Conservation (phyloP, 2,329 filamentous ascomycete genomes). For the Furcasterigmium sp. region DNA sequence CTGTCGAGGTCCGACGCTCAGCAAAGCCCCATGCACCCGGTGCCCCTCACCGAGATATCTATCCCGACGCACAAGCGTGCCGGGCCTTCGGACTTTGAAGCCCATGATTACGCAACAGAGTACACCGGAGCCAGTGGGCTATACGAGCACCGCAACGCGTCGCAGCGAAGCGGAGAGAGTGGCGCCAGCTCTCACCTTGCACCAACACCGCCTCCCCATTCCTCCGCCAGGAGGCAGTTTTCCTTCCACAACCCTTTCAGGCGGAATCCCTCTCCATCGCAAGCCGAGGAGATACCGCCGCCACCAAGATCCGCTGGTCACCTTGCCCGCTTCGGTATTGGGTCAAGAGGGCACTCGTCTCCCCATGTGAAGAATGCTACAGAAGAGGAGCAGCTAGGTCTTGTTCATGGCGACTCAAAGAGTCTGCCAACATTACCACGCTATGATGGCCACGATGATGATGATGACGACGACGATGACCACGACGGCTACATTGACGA, state of each 20-base stretch:
- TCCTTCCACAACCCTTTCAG: conserved; percentile 85
- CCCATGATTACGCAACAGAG: conserved; percentile 31
- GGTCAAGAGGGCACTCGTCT: conserved; percentile 32
- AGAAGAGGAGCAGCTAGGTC: conserved; percentile 76
- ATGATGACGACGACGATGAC: conserved; percentile 25
- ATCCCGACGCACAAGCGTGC: conserved; percentile 41
- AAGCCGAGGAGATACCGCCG: conserved; percentile 15
- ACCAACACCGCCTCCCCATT: conserved; percentile 58
- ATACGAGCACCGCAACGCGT: conserved; percentile 24
- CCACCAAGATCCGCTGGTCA: conserved; percentile 8
- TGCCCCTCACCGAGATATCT: conserved; percentile 57
- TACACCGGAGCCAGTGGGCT: conserved; percentile 42
- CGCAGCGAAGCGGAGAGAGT: conserved; percentile 33
- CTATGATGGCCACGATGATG: conserved; percentile 26
- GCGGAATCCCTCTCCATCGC: conserved; percentile 37
- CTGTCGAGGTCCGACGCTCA: conserved; percentile 29
- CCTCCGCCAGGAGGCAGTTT: conserved; percentile 69
- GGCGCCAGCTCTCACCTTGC: conserved; percentile 36
- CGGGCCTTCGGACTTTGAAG: background rate
- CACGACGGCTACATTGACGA: conserved; percentile 21
- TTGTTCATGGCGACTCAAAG: conserved; percentile 68
- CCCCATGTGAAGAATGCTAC: conserved; percentile 51
- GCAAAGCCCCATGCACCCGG: conserved; percentile 52
- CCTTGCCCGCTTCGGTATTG: conserved; percentile 13
- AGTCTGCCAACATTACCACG: conserved; percentile 27